phyloP scores from a whole-genome alignment of 2,329 filamentous ascomycete species.

The Ceratocystis cacaofunesta region DNA sequence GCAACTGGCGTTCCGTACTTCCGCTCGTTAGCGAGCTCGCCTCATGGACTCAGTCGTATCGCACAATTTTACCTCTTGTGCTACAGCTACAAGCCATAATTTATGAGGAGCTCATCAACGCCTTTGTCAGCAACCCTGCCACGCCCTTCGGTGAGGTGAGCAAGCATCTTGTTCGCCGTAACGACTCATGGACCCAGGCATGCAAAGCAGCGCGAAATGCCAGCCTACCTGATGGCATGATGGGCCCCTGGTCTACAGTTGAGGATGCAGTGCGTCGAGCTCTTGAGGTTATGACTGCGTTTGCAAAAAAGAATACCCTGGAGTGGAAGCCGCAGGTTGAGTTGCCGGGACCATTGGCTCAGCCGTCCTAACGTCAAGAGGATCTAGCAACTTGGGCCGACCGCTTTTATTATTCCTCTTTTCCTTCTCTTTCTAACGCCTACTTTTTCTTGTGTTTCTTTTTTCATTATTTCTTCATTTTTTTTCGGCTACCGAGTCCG shows the following conservation, averaged over 20 bases:
- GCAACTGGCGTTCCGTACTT: slow-evolving; percentile 31
- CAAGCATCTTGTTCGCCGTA: slow-evolving; percentile 16
- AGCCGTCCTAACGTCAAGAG: neutral
- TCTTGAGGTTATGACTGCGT: slow-evolving; percentile 29
- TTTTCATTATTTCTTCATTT: neutral
- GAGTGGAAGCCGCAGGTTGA: slow-evolving; percentile 30
- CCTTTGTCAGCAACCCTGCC: slow-evolving; percentile 22
- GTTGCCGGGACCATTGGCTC: slow-evolving; percentile 29
- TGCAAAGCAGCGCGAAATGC: slow-evolving; percentile 21
- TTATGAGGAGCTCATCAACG: slow-evolving; percentile 32
- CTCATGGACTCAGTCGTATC: slow-evolving; percentile 24
- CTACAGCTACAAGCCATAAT: slow-evolving; percentile 32
- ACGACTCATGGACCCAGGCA: slow-evolving; percentile 19
- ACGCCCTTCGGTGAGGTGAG: slow-evolving; percentile 23
- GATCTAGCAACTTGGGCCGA: neutral
- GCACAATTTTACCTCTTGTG: slow-evolving; percentile 29
- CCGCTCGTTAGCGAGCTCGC: slow-evolving; percentile 31
- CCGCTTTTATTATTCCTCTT: neutral
- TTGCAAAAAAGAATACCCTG: slow-evolving; percentile 32
- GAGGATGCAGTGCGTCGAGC: slow-evolving; percentile 30
- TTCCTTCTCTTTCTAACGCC: neutral
- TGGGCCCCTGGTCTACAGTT: slow-evolving; percentile 32
- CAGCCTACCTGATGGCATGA: slow-evolving; percentile 3
- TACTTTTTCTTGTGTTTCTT: neutral
- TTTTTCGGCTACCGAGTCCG: neutral